Evolutionary conservation across 2,329 filamentous ascomycete species (phyloP), one percentile per base, ranked within the genome.

Genomic region (Dothideomycetidae sp.): DNA sequence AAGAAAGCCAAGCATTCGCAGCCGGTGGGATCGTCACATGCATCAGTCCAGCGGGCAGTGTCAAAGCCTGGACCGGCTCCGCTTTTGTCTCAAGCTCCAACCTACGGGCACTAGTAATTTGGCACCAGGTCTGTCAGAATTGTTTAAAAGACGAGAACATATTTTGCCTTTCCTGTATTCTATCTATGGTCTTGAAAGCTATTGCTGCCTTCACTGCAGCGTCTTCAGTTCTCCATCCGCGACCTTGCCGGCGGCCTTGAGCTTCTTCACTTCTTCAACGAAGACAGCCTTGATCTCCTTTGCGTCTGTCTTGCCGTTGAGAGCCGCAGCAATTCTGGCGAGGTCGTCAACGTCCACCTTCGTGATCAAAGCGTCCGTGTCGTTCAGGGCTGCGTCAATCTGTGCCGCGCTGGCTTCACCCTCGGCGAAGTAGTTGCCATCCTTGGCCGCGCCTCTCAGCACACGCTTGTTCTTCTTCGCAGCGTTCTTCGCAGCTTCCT

Each of bases 391-490:
- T 19, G 69, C 65, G 54, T 96, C 86, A 48, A 98, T 83, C 55
- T 83, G 74, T 10, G 82, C 68, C n/a, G 80, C 71, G 16, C 78
- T 66, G 42, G 86, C 80, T 38, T 77, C 80, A 31, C 71, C 64
- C 23, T 56, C 65, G 13, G 66, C 66, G 60, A 98, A 94, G 75
- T 98, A 98, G 71, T 94, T 94, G 53, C 82, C 86, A 49, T 98
- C 90, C 72, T 98, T 98, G 63, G 88, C 81, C 47, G 82, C 85
- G 44, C 75, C 78, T 62, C 92, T 85, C 51, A 98, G 77, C 33
- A 96, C 81, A 69, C 90, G 84, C 75, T 94, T 94, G 75, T 98
- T 98, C 81, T 98, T 98, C 81, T 98, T 98, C 53, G 90, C 81
- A 10, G 90, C 90, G 55, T 85, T 94, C 77, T 98, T 98, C 41